Evolutionary conservation across 2,329 filamentous ascomycete species (phyloP).

Genomic region (Metarhizium anisopliae): DNA sequence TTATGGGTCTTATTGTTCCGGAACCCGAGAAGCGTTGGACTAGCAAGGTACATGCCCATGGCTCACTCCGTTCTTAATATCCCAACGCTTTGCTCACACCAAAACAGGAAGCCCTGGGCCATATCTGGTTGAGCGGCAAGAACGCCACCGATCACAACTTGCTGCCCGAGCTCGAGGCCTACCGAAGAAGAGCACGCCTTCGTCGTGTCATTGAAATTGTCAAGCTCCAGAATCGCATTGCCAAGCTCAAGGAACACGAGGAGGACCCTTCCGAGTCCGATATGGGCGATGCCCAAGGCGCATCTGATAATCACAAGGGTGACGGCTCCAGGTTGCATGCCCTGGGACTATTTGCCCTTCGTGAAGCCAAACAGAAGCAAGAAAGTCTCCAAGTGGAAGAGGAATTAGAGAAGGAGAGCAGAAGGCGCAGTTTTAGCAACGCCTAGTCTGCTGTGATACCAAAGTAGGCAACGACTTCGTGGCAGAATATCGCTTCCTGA

Average conservation of each 20-base stretch:
- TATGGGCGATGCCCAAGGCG: slow-evolving; percentile 57
- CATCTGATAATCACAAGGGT: slow-evolving; percentile 33
- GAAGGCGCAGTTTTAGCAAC: slow-evolving; percentile 22
- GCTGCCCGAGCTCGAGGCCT: slow-evolving; percentile 82
- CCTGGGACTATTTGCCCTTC: slow-evolving; percentile 9
- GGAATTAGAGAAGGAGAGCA: slow-evolving; percentile 42
- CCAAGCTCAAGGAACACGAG: slow-evolving; percentile 86
- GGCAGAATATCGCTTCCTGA: background rate
- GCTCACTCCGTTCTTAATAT: background rate
- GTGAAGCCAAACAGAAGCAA: slow-evolving; percentile 58
- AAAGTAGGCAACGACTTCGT: background rate
- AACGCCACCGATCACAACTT: slow-evolving; percentile 93
- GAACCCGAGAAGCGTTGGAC: slow-evolving; percentile 68
- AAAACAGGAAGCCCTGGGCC: slow-evolving; percentile 61
- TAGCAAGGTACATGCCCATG: slow-evolving; percentile 54
- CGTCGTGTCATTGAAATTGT: slow-evolving; percentile 91
- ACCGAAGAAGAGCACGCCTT: slow-evolving; percentile 86
- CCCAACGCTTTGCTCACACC: background rate
- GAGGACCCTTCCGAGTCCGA: slow-evolving; percentile 71
- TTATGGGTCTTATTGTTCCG: slow-evolving; percentile 69
- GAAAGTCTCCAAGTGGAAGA: slow-evolving; percentile 61
- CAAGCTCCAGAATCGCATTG: slow-evolving; percentile 92
- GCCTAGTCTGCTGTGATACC: slow-evolving; percentile 1
- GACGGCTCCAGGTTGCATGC: slow-evolving; percentile 9
- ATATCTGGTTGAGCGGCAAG: slow-evolving; percentile 85